Conservation (phyloP, 192 early-diverging fungal genomes). For the Entomortierella beljakovae region DNA sequence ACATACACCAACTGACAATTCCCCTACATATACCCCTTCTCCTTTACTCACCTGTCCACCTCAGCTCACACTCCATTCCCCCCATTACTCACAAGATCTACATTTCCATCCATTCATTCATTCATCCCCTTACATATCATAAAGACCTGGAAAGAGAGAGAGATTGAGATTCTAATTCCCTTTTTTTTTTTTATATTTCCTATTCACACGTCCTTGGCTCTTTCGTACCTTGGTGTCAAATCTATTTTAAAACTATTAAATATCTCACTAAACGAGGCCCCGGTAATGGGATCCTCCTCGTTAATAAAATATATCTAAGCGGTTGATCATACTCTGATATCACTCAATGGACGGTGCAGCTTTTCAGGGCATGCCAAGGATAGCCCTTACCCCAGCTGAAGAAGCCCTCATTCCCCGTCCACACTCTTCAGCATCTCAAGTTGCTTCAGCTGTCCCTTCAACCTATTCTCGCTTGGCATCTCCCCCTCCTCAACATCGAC, state of each 20-base stretch:
- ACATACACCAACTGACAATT: not conserved
- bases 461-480: slow-evolving; percentile 19
- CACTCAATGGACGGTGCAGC: slow-evolving; percentile 40
- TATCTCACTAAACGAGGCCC: not conserved
- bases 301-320: not conserved
- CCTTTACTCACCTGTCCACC: too few species aligned
- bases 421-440: slow-evolving; percentile 40
- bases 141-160: too few species aligned
- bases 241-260: not conserved
- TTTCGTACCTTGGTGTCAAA: too few species aligned
- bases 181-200: too few species aligned
- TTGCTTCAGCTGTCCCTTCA: slow-evolving; percentile 34
- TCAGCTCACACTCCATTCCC: too few species aligned
- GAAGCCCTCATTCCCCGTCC: slow-evolving; percentile 44
- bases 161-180: too few species aligned
- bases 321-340: not conserved
- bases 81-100: too few species aligned
- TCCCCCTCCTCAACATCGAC: slow-evolving; percentile 2
- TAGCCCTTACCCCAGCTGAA: slow-evolving; percentile 49
- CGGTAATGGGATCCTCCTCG: not conserved
- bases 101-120: too few species aligned
- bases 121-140: too few species aligned
- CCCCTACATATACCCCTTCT: too few species aligned
- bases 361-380: slow-evolving; percentile 54
- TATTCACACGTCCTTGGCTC: too few species aligned